phyloP scores from a whole-genome alignment of 768 basidiomycete genomes.

The Lactarius sanguifluus region DNA sequence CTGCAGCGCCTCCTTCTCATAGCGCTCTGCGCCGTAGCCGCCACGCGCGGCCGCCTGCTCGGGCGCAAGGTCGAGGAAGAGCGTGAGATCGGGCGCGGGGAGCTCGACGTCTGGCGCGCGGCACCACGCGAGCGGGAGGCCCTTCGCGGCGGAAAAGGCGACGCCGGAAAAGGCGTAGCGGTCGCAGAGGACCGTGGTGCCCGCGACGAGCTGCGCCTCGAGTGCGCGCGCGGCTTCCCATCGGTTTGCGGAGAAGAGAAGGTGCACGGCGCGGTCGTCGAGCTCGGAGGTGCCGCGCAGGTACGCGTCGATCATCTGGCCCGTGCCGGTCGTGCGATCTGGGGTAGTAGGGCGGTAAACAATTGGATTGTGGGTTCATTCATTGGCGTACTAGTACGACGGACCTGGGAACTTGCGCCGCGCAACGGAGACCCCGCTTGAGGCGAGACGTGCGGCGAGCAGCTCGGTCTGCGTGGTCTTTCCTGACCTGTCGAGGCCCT shows the following conservation, averaged over 20 bases:
- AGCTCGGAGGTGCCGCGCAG: constrained; percentile 80
- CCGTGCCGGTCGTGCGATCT: constrained; percentile 92
- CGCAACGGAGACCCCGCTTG: constrained; percentile 46
- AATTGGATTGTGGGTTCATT: not conserved
- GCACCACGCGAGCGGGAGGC: constrained; percentile 81
- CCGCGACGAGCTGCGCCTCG: constrained; percentile 52
- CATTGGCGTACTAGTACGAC: not conserved
- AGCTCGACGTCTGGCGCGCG: constrained; percentile 81
- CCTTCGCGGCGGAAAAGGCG: constrained; percentile 76
- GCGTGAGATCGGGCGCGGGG: constrained; percentile 82
- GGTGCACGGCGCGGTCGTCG: constrained; percentile 88
- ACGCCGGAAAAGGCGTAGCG: constrained; percentile 97
- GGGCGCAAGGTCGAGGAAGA: constrained; percentile 84
- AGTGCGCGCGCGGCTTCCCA: constrained; percentile 93
- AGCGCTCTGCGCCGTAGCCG: constrained; percentile 85
- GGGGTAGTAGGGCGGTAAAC: too few species aligned
- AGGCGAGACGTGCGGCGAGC: constrained; percentile 56
- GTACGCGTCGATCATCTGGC: constrained; percentile 92
- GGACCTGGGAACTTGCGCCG: constrained; percentile 90
- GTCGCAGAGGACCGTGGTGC: constrained; percentile 82
- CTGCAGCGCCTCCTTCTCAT: constrained; percentile 81
- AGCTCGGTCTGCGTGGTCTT: constrained; percentile 84
- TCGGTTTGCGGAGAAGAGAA: constrained; percentile 94
- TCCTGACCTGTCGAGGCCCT: constrained; percentile 94
- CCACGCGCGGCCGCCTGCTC: constrained; percentile 65